These are phyloP conservation scores for Podospora comata DNA, from an alignment of 495 filamentous ascomycete species.

Conservation along the genomic window DNA sequence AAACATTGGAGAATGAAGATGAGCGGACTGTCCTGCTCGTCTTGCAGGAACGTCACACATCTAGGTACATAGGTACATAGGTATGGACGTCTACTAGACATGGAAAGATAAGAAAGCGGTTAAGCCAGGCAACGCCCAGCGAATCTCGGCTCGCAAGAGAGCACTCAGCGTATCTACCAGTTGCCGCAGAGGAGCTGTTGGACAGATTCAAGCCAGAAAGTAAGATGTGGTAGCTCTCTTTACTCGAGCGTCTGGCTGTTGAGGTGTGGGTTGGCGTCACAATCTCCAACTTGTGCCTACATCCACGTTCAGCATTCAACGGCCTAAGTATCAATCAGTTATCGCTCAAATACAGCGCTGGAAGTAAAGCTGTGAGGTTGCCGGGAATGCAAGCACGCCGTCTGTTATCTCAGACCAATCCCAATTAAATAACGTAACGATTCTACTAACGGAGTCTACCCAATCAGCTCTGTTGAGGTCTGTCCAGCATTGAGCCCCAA, in stretches of 20 bases:
- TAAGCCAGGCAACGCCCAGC: background rate
- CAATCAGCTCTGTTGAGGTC: background rate
- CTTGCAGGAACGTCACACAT: background rate
- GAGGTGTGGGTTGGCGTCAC: background rate
- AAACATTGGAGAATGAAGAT: background rate
- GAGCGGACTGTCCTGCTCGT: background rate
- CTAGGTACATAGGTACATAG: background rate
- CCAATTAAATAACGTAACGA: conserved; percentile 8
- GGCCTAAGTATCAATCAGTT: background rate
- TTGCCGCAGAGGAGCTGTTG: background rate
- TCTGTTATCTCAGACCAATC: conserved; percentile 9
- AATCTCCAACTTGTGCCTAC: no score
- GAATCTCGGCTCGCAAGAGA: background rate
- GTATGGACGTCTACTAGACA: background rate
- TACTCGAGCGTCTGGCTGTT: background rate
- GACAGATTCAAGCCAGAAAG: background rate
- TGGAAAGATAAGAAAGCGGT: background rate
- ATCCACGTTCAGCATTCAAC: no score
- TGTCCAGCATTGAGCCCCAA: background rate
- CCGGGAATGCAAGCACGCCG: background rate
- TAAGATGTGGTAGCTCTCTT: background rate
- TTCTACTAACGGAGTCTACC: background rate
- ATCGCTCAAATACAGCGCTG: background rate
- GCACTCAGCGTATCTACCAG: background rate
- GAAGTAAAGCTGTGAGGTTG: background rate